Evolutionary conservation across 805 yeast species (phyloP), one percentile per base, ranked within the genome.

Genomic region (Henningerozyma blattae): DNA sequence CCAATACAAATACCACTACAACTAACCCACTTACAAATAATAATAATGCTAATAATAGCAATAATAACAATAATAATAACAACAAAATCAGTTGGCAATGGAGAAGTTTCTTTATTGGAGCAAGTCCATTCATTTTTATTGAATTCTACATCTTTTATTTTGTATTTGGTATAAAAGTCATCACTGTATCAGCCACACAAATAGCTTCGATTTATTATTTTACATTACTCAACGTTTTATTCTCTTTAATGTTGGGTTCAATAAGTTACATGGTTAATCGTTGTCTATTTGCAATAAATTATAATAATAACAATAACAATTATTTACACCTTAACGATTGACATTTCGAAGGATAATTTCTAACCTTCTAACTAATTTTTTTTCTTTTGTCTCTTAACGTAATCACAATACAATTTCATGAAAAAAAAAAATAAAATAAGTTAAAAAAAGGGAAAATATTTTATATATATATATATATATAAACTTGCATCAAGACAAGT

Each of bases 241-340:
- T 81, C 35, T 81, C 87, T 1, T 59, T 79, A 25, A 74, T 79
- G 2, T 75, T 83, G 46, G 95, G 95, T 12, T 68, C 89, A 1
- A 63, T 84, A 19, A 84, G 87, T 3, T 68, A 80, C 30, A 50
- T 77, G 34, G 69, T 86, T 14, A 77, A 86, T 3, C 68, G 75
- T 22, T 43, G 72, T 18, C 83, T 84, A 52, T 73, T 83, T 19
- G 68, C 68, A 43, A 70, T 59, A 46, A 31, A 44, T n/a, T 43
- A 40, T 15, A 34, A 31, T 26, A 10, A 20, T 20, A n/a, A n/a
- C n/a, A n/a, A n/a, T n/a, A n/a, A n/a, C n/a, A n/a, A n/a, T n/a
- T n/a, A n/a, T n/a, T n/a, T 20, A 20, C 24, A 20, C 12, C 8
- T 9, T 9, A 20, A 8, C 24, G 12, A 20, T 20, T 20, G 24